A percentile compares a stretch with the other conserved stretches of the same genome.
phyloP scores from a whole-genome alignment of 2,329 filamentous ascomycete species.

The Hypoxylon sp. region DNA sequence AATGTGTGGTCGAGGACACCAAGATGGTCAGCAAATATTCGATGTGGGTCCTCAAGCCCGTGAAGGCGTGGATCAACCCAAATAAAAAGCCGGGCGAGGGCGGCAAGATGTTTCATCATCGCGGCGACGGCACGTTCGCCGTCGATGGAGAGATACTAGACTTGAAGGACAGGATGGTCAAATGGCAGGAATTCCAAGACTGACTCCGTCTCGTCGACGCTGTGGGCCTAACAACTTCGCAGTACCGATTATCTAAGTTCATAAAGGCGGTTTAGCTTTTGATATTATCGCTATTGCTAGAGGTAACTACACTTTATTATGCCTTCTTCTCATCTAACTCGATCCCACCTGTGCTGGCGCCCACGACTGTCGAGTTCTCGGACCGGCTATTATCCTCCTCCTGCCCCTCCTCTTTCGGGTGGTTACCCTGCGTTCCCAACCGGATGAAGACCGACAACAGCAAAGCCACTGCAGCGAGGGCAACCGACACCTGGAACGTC shows the following conservation, averaged over 20 bases:
- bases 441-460: slow-evolving; percentile 64
- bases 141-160: slow-evolving; percentile 51
- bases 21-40: slow-evolving; percentile 51
- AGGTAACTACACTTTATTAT: slow-evolving; percentile 8
- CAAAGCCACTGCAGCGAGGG: slow-evolving; percentile 57
- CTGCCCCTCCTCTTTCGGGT: slow-evolving; percentile 37
- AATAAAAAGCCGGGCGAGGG: slow-evolving; percentile 44
- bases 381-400: slow-evolving; percentile 19
- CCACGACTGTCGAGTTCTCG: slow-evolving; percentile 21
- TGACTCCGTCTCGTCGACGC: slow-evolving; percentile 31
- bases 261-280: slow-evolving; percentile 17
- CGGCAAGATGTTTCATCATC: slow-evolving; percentile 53
- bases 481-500: slow-evolving; percentile 63
- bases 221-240: slow-evolving; percentile 30
- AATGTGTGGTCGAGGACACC: slow-evolving; percentile 52
- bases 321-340: slow-evolving; percentile 30
- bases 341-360: slow-evolving; percentile 14
- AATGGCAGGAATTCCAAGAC: slow-evolving; percentile 52
- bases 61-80: slow-evolving; percentile 51
- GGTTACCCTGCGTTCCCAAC: slow-evolving; percentile 64
- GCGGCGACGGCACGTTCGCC: slow-evolving; percentile 51
- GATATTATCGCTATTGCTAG: background rate
- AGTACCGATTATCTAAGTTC: slow-evolving; percentile 42
- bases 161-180: slow-evolving; percentile 52
- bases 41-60: slow-evolving; percentile 52